Conservation (phyloP, 495 filamentous ascomycete species). For the Penicillium lagena region DNA sequence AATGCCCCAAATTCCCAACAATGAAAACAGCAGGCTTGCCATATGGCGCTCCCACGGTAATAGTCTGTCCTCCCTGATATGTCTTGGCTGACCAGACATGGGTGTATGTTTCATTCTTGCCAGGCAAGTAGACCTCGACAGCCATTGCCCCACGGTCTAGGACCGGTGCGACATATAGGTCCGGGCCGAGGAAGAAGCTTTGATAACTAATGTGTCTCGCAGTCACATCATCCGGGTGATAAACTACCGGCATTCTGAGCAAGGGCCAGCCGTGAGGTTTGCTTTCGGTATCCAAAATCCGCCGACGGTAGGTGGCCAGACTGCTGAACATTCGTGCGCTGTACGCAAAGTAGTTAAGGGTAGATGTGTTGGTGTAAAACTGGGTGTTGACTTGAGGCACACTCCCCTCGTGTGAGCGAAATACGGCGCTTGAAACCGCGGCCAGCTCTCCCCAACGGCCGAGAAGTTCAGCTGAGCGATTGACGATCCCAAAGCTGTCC, state of each 20-base stretch:
- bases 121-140: conserved; percentile 18
- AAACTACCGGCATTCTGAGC: conserved; percentile 19
- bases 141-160: conserved; percentile 9
- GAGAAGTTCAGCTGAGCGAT: conserved; percentile 16
- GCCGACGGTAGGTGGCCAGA: conserved; percentile 12
- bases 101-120: conserved; percentile 9
- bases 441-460: conserved; percentile 19
- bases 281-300: conserved; percentile 18
- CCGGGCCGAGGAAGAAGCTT: conserved; percentile 18
- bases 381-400: conserved; percentile 16
- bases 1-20: conserved; percentile 12
- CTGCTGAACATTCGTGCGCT: conserved; percentile 20
- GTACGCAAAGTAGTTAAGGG: conserved; percentile 15
- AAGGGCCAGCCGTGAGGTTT: conserved; percentile 16
- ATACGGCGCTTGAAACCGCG: conserved; percentile 15
- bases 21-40: conserved; percentile 20
- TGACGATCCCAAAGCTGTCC: conserved; percentile 11
- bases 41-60: conserved; percentile 9
- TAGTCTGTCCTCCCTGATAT: conserved; percentile 13
- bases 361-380: conserved; percentile 17
- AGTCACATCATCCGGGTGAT: conserved; percentile 12
- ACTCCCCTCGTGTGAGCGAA: conserved; percentile 21
- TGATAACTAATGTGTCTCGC: conserved; percentile 18
- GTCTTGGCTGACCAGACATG: conserved; percentile 15
- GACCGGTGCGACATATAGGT: conserved; percentile 19